Conservation (phyloP, 202 grass and related monocot species). For the Zizania palustris region DNA sequence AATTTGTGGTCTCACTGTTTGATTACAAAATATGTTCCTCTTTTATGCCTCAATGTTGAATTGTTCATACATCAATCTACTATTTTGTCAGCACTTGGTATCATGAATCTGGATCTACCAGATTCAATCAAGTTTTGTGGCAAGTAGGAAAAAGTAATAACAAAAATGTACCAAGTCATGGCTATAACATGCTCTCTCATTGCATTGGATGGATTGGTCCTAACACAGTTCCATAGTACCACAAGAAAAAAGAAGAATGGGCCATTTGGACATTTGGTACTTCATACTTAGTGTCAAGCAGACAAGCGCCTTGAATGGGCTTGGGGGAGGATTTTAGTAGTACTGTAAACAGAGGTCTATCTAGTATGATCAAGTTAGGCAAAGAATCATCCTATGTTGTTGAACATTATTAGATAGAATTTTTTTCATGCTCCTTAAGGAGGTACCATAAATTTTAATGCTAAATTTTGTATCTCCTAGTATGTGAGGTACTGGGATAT, state of each 20-base stretch:
- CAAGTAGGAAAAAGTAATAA: neutral
- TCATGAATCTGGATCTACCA: slow-evolving; percentile 9
- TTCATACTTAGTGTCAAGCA: neutral
- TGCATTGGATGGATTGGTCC: neutral
- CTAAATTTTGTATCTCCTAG: too few species aligned
- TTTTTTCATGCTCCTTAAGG: too few species aligned
- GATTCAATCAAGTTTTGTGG: slow-evolving; percentile 1
- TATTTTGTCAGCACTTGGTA: neutral
- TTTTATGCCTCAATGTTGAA: slow-evolving; percentile 20
- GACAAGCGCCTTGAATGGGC: neutral
- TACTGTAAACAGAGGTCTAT: neutral
- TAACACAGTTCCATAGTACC: too few species aligned
- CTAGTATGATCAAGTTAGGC: neutral
- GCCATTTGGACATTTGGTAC: neutral
- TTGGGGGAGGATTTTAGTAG: neutral
- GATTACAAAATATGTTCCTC: slow-evolving; percentile 25
- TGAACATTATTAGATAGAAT: neutral
- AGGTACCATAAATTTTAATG: too few species aligned
- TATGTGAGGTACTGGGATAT: too few species aligned
- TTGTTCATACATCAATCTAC: slow-evolving; percentile 2
- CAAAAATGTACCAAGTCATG: neutral
- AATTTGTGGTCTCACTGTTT: neutral
- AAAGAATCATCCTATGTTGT: neutral
- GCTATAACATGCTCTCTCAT: neutral
- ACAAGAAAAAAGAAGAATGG: too few species aligned